Base-by-base conservation (phyloP, 2,329 filamentous ascomycete genomes). In the Microsporum canis region DNA sequence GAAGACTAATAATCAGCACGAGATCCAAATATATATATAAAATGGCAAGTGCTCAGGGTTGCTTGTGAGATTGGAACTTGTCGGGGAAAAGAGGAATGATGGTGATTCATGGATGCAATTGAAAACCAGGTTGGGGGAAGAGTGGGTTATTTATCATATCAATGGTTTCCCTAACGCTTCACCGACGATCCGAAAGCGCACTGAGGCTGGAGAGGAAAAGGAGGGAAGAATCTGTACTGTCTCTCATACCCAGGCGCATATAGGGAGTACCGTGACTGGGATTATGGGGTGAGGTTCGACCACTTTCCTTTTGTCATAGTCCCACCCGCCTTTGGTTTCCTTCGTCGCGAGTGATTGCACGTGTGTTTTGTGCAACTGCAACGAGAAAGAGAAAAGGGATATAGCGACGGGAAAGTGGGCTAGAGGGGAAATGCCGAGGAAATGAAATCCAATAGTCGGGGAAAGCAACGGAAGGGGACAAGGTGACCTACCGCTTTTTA, bases 311-410 rank as follows among this genome's bases (percentile, higher is more conserved):
- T 58, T 58, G 56, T 23, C 17, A 55, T 36, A 36, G 49, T 55
- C 51, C 33, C 51, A 55, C 31, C 31, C 31, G 31, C n/a, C 14
- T 36, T 39, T 39, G 12, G 36, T 45, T 29, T 29, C 38, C n/a
- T 8, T 58, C 17, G 36, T 45, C 39, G 56, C 36, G 36, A 41
- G 27, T 58, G 56, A 41, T 41, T 58, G 56, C 56, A 58, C 56
- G 56, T 43, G 56, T 45, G 38, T 41, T 31, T 57, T 58, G 56
- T 58, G 23, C 56, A 45, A 58, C 56, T 45, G 17, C 53, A 27
- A 57, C n/a, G 23, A 58, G 36, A 31, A 39, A n/a, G 36, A 31
- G 56, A 58, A 43, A 58, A n/a, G 4, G 53, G 10, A n/a, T 43
- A 41, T 58, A 43, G 33, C 12, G 23, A 58, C 8, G 23, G n/a